Percentiles rank a stretch among this genome's conserved stretches.
These are phyloP conservation scores for Euryodendron excelsum DNA, from an alignment of 148 eudicot genomes.

Conservation along the genomic window DNA sequence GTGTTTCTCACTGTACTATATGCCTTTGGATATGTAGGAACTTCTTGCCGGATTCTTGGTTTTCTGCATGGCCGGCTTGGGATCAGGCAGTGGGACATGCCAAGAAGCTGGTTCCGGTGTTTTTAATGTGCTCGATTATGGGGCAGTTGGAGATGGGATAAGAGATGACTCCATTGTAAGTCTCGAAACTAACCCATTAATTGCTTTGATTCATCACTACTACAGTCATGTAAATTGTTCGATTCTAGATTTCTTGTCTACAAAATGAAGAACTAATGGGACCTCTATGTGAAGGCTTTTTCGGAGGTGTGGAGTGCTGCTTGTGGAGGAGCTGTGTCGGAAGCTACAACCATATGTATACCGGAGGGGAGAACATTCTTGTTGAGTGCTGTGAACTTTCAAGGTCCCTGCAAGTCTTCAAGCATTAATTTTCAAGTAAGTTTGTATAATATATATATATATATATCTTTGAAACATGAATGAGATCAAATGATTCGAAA, in stretches of 20 bases:
- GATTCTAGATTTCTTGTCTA: not conserved
- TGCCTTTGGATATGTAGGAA: slow-evolving; percentile 11
- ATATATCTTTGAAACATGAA: not conserved
- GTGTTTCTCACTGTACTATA: not conserved
- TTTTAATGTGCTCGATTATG: slow-evolving; percentile 22
- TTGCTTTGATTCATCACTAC: no score
- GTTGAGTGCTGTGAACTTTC: slow-evolving; percentile 21
- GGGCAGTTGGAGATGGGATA: slow-evolving; percentile 33
- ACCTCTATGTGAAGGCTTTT: slow-evolving; percentile 38
- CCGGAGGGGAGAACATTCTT: slow-evolving; percentile 27
- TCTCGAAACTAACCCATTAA: not conserved
- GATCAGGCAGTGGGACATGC: not conserved
- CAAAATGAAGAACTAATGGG: not conserved
- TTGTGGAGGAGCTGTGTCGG: slow-evolving; percentile 15
- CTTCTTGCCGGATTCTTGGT: not conserved
- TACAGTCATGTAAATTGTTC: no score
- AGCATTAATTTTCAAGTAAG: slow-evolving; percentile 29
- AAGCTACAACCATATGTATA: slow-evolving; percentile 2
- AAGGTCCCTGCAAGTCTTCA: slow-evolving; percentile 43
- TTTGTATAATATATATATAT: not conserved
- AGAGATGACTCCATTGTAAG: slow-evolving; percentile 30
- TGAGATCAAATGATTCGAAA: not conserved
- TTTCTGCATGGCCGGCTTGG: not conserved
- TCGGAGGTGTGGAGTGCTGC: slow-evolving; percentile 33
- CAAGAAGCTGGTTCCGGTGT: not conserved